These are phyloP conservation scores for Trypanosoma melophagium DNA, from an alignment of 208 protist species.

Conservation along the genomic window DNA sequence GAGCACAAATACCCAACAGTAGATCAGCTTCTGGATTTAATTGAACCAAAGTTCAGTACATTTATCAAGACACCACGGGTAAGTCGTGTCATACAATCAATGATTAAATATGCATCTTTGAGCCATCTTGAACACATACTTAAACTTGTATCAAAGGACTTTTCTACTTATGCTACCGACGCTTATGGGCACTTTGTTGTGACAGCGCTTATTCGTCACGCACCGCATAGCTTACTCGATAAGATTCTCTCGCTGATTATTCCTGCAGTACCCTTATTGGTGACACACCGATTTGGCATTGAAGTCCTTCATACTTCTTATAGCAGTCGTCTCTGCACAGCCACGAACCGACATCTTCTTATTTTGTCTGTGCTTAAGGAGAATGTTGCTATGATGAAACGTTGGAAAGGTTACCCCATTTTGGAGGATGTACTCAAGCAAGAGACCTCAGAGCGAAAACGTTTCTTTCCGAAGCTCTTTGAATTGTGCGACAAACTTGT, in stretches of 20 bases:
- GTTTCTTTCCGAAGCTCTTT: conserved; percentile 77
- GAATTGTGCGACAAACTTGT: conserved; percentile 87
- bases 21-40: conserved; percentile 76
- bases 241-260: conserved; percentile 63
- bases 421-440: conserved; percentile 67
- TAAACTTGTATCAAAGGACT: conserved; percentile 57
- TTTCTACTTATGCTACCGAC: conserved; percentile 66
- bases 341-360: conserved; percentile 69
- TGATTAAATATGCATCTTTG: conserved; percentile 87
- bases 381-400: conserved; percentile 82
- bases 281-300: conserved; percentile 88
- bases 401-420: conserved; percentile 80
- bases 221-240: conserved; percentile 69
- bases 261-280: conserved; percentile 63
- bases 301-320: conserved; percentile 79
- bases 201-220: conserved; percentile 78
- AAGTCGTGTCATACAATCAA: conserved; percentile 88
- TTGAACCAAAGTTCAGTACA: conserved; percentile 76
- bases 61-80: conserved; percentile 69
- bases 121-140: conserved; percentile 65
- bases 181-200: conserved; percentile 87
- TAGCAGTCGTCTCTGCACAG: conserved; percentile 76
- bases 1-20: conserved; percentile 88
- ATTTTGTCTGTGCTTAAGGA: conserved; percentile 86
- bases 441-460: conserved; percentile 66